phyloP scores from a whole-genome alignment of 2,329 filamentous ascomycete species.

The Curvularia eragrostidis region DNA sequence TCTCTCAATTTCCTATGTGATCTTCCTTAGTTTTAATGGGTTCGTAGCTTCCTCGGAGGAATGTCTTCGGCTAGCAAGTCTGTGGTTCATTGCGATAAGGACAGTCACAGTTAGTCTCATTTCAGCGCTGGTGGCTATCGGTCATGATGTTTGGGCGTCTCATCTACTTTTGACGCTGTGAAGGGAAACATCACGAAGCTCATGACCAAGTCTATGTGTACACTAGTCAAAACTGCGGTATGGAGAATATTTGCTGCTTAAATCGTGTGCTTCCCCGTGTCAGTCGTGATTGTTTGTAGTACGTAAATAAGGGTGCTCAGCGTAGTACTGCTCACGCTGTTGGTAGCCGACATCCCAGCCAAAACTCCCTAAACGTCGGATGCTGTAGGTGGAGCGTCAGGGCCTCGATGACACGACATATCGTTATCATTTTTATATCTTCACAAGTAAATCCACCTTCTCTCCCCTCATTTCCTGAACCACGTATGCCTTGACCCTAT shows the following conservation, averaged over 20 bases:
- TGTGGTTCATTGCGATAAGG: constrained; percentile 30
- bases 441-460: not conserved
- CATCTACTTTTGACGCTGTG: constrained; percentile 25
- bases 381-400: not conserved
- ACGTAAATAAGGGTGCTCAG: constrained; percentile 7
- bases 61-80: constrained; percentile 31
- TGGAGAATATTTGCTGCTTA: constrained; percentile 37
- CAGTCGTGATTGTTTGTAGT: not conserved
- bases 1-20: constrained; percentile 34
- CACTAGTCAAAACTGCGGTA: constrained; percentile 47
- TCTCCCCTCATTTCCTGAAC: not conserved
- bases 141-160: constrained; percentile 46
- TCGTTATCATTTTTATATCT: not conserved
- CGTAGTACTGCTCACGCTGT: constrained; percentile 35
- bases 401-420: not conserved
- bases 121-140: constrained; percentile 27
- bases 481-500: not conserved
- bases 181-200: constrained; percentile 45
- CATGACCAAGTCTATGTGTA: constrained; percentile 48
- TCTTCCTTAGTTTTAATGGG: constrained; percentile 35
- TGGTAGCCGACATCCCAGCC: constrained; percentile 30
- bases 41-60: constrained; percentile 27
- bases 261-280: not conserved
- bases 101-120: constrained; percentile 39
- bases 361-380: not conserved